phyloP scores from a whole-genome alignment of 1,284 basidiomycete genomes.

The Mycena sp. region DNA sequence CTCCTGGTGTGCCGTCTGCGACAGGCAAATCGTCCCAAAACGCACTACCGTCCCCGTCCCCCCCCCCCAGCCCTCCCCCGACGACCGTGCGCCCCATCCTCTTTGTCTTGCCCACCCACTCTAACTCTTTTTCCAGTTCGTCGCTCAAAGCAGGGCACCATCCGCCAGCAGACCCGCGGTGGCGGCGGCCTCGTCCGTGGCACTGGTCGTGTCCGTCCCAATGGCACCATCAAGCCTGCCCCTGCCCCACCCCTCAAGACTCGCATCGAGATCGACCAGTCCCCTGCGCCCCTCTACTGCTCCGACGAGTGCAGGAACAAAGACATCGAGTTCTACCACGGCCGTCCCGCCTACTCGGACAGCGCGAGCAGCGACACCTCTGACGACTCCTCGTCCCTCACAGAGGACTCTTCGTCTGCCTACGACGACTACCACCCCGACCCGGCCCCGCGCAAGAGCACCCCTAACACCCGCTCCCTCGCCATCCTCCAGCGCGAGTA shows the following conservation, averaged over 20 bases:
- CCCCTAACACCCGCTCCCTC: slow-evolving; percentile 50
- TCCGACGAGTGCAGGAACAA: slow-evolving; percentile 75
- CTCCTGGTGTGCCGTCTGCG: slow-evolving; percentile 79
- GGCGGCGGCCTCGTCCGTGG: slow-evolving; percentile 67
- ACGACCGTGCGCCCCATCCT: no score
- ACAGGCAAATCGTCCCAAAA: slow-evolving; percentile 75
- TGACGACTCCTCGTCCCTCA: slow-evolving; percentile 49
- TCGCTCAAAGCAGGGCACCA: slow-evolving; percentile 43
- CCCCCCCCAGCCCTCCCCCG: no score
- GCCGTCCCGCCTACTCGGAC: slow-evolving; percentile 41
- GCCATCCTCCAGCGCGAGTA: slow-evolving; percentile 62
- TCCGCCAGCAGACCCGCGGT: slow-evolving; percentile 50
- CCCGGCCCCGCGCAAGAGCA: slow-evolving; percentile 37
- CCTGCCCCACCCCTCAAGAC: slow-evolving; percentile 51
- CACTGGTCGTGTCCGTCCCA: slow-evolving; percentile 65
- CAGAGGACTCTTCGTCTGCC: slow-evolving; percentile 41
- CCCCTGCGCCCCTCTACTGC: slow-evolving; percentile 80
- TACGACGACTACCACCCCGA: neutral
- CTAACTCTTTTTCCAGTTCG: no score
- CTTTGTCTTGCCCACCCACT: no score
- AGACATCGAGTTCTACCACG: slow-evolving; percentile 58
- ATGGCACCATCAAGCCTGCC: slow-evolving; percentile 56
- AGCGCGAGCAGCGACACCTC: slow-evolving; percentile 55
- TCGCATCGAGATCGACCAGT: slow-evolving; percentile 77
- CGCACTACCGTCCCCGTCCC: slow-evolving; percentile 66